phyloP scores from a whole-genome alignment of 176 grass and related monocot genomes.

The Chrysopogon serrulatus region DNA sequence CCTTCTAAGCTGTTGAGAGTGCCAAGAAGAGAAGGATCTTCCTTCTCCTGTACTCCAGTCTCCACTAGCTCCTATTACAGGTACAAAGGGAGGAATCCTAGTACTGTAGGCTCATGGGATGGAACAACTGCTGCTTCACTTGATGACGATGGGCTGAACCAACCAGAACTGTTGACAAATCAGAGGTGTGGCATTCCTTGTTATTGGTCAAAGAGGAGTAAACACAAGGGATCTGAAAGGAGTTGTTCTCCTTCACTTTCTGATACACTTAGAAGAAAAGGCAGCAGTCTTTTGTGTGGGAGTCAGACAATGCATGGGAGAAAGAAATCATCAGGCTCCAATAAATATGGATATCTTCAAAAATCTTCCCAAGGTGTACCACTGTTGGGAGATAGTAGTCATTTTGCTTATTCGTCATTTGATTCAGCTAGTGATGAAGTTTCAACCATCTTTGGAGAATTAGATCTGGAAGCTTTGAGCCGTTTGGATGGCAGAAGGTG shows the following conservation, averaged over 20 bases:
- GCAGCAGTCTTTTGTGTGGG: constrained; percentile 73
- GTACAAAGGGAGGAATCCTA: constrained; percentile 56
- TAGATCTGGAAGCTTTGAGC: constrained; percentile 96
- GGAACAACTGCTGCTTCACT: constrained; percentile 76
- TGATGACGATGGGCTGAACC: constrained; percentile 75
- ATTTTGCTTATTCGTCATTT: constrained; percentile 68
- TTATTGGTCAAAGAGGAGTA: constrained; percentile 78
- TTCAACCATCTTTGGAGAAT: constrained; percentile 84
- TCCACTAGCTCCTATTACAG: constrained; percentile 93
- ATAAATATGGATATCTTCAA: constrained; percentile 52
- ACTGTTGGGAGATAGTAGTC: constrained; percentile 62
- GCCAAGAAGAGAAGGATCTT: constrained; percentile 71
- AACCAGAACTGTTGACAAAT: constrained; percentile 39
- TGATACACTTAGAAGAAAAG: constrained; percentile 92
- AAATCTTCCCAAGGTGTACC: constrained; percentile 72
- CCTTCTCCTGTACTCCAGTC: constrained; percentile 83
- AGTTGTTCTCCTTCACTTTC: constrained; percentile 86
- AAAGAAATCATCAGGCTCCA: constrained; percentile 62
- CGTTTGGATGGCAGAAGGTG: constrained; percentile 95
- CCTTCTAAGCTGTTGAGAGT: constrained; percentile 73
- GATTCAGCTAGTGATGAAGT: constrained; percentile 82
- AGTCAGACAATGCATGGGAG: constrained; percentile 54
- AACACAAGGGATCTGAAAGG: constrained; percentile 48
- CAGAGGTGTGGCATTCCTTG: constrained; percentile 83
- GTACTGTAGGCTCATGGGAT: constrained; percentile 62